Percentiles rank a stretch among this genome's conserved stretches.
These are phyloP conservation scores for Penicillium paneum DNA, from an alignment of 2,329 filamentous ascomycete genomes.

Conservation along the genomic window DNA sequence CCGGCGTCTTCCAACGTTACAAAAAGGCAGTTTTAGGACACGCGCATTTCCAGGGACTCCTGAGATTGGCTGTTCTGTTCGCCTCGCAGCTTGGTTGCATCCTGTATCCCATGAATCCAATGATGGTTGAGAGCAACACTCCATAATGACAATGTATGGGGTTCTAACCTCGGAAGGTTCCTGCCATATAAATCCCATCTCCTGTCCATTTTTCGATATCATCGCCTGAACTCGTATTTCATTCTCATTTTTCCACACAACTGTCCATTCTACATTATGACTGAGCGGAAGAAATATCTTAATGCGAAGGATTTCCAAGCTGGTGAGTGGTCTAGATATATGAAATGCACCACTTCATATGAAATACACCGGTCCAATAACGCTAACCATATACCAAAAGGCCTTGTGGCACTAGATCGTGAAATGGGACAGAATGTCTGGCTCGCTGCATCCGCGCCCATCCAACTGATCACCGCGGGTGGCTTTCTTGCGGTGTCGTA, in stretches of 20 bases:
- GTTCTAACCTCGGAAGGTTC: background rate
- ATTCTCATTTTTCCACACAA: background rate
- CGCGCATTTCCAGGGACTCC: background rate
- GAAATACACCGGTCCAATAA: too few species aligned
- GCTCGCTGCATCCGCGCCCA: constrained; percentile 34
- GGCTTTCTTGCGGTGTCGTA: constrained; percentile 33
- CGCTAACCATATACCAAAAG: constrained; percentile 6
- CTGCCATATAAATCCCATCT: background rate
- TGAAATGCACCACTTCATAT: too few species aligned
- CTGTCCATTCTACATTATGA: background rate
- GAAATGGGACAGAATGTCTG: constrained; percentile 31
- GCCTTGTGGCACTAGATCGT: constrained; percentile 30
- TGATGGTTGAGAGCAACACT: background rate
- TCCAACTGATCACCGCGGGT: constrained; percentile 30
- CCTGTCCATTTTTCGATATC: background rate
- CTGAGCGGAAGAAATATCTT: background rate
- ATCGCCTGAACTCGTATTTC: background rate
- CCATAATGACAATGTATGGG: background rate
- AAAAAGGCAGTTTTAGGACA: background rate
- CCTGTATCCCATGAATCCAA: background rate
- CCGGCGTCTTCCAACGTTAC: too few species aligned
- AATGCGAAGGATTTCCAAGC: background rate
- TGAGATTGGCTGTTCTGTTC: background rate
- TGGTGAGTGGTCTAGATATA: too few species aligned
- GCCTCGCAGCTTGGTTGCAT: background rate